Evolutionary conservation across 148 eudicot species (phyloP), one percentile per base, ranked within the genome.

Genomic region (Pharnaceum exiguum): DNA sequence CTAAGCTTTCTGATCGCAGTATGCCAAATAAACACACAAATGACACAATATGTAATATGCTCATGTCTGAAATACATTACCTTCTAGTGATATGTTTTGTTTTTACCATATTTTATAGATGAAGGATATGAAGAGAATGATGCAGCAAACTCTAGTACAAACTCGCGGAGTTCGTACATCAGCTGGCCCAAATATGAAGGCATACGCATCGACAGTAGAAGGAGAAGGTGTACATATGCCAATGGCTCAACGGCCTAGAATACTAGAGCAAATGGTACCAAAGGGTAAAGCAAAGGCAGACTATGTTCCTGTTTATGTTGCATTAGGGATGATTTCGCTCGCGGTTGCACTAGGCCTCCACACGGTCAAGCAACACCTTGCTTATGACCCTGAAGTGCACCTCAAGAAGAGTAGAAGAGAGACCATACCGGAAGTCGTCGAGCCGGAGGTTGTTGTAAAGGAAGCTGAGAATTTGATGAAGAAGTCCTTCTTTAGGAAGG

Each of bases 391-490:
- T 0, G 75, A 59, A 7, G 85, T 85, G 26, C 54, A 31, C n/a
- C 57, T 85, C 39, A 82, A 68, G 68, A 89, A 85, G 52, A 78
- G 85, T 37, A 71, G 62, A 26, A 51, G 93, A 36, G 89, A 89
- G 67, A 78, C 77, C 4, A 7, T 85, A 1, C 76, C 87, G 26
- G 96, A 85, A 80, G 75, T 89, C 63, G 83, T 47, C 61, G 89
- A 84, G 24, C 96, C 96, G 0, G 96, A 89, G 22, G 40, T 42
- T 2, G 76, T 65, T 33, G 78, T 72, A 8, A 66, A 66, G 22
- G 77, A 82, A 50, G 65, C 83, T 0, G 71, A 81, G 10, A 65
- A 73, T 17, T 82, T 80, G 46, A 66, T 85, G 27, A 82, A 81
- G 31, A 71, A 80, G 25, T 89, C 96, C 0, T 69, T 79, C 27